These are phyloP conservation scores for Phylloporus sp. DNA, from an alignment of 768 basidiomycete species.

Conservation along the genomic window DNA sequence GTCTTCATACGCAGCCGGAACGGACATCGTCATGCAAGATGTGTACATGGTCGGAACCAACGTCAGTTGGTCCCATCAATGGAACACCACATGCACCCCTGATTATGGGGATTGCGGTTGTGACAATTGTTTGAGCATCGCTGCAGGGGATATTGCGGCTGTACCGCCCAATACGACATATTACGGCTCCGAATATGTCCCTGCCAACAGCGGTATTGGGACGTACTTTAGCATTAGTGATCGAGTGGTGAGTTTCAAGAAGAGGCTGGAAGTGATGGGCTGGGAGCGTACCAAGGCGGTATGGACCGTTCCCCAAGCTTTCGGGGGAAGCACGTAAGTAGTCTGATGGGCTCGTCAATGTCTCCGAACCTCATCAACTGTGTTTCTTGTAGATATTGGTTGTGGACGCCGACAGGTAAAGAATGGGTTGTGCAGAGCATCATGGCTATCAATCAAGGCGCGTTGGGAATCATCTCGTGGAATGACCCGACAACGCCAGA, in stretches of 20 bases:
- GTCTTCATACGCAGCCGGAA: conserved; percentile 52
- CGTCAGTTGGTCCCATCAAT: conserved; percentile 56
- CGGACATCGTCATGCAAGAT: conserved; percentile 72
- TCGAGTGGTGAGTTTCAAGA: conserved; percentile 61
- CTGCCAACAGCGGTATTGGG: conserved; percentile 29
- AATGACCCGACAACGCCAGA: conserved; percentile 49
- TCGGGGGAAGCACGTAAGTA: conserved; percentile 43
- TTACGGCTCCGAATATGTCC: conserved; percentile 11
- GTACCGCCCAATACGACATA: conserved; percentile 27
- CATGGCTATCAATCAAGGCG: conserved; percentile 69
- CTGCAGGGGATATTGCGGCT: conserved; percentile 38
- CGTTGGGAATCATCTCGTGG: conserved; percentile 49
- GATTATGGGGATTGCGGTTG: conserved; percentile 75
- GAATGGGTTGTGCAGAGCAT: conserved; percentile 67
- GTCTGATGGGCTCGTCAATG: not conserved
- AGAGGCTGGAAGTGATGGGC: conserved; percentile 57
- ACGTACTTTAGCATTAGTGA: conserved; percentile 63
- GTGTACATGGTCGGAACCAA: conserved; percentile 51
- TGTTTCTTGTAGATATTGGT: conserved; percentile 48
- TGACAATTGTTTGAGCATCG: conserved; percentile 50
- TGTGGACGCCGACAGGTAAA: conserved; percentile 58
- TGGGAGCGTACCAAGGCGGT: conserved; percentile 68
- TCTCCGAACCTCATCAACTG: not conserved
- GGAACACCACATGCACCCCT: conserved; percentile 58
- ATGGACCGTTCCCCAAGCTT: conserved; percentile 81